phyloP scores from a whole-genome alignment of 2,329 filamentous ascomycete genomes.

The Scedosporium aurantiacum region DNA sequence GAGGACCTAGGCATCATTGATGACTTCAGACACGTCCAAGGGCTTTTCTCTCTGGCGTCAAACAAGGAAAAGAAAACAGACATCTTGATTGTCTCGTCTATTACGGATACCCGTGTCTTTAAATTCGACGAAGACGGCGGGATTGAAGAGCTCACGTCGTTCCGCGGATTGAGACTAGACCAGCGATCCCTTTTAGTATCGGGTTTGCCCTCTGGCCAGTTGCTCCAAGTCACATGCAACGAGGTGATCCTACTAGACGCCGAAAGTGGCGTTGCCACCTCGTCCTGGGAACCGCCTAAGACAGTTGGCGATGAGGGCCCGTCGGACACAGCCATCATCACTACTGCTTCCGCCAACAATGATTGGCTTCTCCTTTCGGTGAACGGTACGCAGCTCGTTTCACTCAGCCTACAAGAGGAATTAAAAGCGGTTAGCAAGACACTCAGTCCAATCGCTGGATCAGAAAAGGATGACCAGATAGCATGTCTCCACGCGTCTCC shows the following conservation, averaged over 20 bases:
- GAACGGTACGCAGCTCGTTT: constrained; percentile 61
- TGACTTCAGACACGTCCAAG: constrained; percentile 63
- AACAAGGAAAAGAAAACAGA: constrained; percentile 43
- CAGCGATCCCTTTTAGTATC: constrained; percentile 61
- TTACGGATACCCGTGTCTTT: constrained; percentile 77
- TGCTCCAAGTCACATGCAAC: constrained; percentile 67
- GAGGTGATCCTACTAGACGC: constrained; percentile 52
- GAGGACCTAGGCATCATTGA: constrained; percentile 77
- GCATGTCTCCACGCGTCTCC: constrained; percentile 71
- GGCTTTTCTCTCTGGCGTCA: constrained; percentile 58
- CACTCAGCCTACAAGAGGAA: constrained; percentile 50
- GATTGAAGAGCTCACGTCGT: constrained; percentile 76
- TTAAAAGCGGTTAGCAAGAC: constrained; percentile 45
- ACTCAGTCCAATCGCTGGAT: constrained; percentile 34
- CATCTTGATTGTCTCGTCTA: constrained; percentile 67
- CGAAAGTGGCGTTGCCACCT: constrained; percentile 41
- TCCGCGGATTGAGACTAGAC: constrained; percentile 58
- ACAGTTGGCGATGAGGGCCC: constrained; percentile 28
- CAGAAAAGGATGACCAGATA: constrained; percentile 55
- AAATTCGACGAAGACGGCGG: constrained; percentile 61
- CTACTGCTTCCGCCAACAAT: constrained; percentile 64
- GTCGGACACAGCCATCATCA: constrained; percentile 40
- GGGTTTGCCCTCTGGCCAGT: constrained; percentile 50
- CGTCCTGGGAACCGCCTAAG: constrained; percentile 44
- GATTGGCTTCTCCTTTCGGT: constrained; percentile 62